Evolutionary conservation across 2,329 filamentous ascomycete species (phyloP).

Genomic region (Acrocalymma vagum): DNA sequence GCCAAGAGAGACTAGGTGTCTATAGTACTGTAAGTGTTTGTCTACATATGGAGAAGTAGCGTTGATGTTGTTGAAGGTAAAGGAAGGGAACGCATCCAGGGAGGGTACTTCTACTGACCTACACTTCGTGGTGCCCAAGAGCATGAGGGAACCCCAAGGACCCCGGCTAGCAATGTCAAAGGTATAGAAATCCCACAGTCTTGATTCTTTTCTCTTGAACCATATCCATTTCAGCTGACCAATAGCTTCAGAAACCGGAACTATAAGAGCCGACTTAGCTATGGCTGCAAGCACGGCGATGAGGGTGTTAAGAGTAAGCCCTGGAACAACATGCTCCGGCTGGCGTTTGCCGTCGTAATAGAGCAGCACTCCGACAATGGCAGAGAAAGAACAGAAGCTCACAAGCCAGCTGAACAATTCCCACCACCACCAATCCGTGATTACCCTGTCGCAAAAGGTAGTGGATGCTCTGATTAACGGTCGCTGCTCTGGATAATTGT

Average conservation of each 20-base stretch:
- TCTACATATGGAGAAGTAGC: not conserved
- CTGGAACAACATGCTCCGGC: slow-evolving; percentile 17
- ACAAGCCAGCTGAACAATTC: slow-evolving; percentile 24
- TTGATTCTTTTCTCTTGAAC: slow-evolving; percentile 19
- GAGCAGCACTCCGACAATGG: slow-evolving; percentile 24
- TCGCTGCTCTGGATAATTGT: slow-evolving; percentile 3
- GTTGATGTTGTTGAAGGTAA: too few relatives aligned
- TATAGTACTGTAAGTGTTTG: slow-evolving; percentile 2
- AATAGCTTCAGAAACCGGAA: slow-evolving; percentile 28
- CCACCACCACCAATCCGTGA: slow-evolving; percentile 31
- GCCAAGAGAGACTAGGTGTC: slow-evolving; percentile 18
- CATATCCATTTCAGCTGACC: slow-evolving; percentile 34
- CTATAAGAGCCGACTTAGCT: slow-evolving; percentile 26
- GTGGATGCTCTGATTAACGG: slow-evolving; percentile 17
- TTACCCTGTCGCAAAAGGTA: slow-evolving; percentile 19
- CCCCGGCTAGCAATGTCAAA: slow-evolving; percentile 27
- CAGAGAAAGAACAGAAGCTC: slow-evolving; percentile 13
- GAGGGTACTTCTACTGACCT: slow-evolving; percentile 12
- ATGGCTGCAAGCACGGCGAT: slow-evolving; percentile 26
- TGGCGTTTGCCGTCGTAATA: slow-evolving; percentile 20
- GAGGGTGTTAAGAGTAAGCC: slow-evolving; percentile 25
- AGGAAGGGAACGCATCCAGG: not conserved
- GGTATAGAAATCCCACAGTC: slow-evolving; percentile 19
- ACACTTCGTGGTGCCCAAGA: slow-evolving; percentile 20
- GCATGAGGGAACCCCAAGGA: slow-evolving; percentile 26